Base-by-base conservation (phyloP, 164 flowering plant genomes). In the Taxillus chinensis region DNA sequence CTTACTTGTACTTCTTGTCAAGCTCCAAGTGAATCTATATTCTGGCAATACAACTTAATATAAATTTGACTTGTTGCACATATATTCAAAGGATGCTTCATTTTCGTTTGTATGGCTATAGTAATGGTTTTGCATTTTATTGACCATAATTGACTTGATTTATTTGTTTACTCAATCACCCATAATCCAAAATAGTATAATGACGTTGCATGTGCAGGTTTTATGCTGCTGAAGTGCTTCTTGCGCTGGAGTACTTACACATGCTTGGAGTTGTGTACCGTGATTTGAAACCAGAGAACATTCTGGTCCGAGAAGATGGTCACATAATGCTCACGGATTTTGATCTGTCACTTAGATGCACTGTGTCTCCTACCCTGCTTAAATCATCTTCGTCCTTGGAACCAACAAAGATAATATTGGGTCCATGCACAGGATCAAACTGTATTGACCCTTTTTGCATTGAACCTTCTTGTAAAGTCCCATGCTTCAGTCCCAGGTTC, bases 291-390 rank as follows among this genome's bases (percentile, higher is more conserved):
- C 98, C 98, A 37, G 95, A 92, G 65, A 92, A 92, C 77, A 81
- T 92, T 55, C 74, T 92, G 59, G 84, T 84, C 41, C 71, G 96
- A 37, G 95, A 83, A 67, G 91, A 92, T 66, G 98, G 98, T 9
- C 98, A 92, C 64, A 79, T 90, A 46, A 90, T 92, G 97, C 82
- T 90, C 39, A 81, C 98, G 10, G 98, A 92, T 68, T 92, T 92
- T 67, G 98, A 92, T 66, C 76, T 92, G 51, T 87, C 85, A 5
- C 84, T 85, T 7, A 69, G 85, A 64, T 85, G 86, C 65, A 61
- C 70, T 27, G 89, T 84, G 4, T 79, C 58, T 71, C 90, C 90
- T n/a, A 78, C 81, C 38, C 90, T 85, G 41, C 69, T 85, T 3
- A 66, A 69, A 56, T 76, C 86, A 48, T 66, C 83, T 8, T 46